Percentiles rank a stretch among this genome's conserved stretches.
Conservation (phyloP, 345 rosid genomes). For the Populus simonii region DNA sequence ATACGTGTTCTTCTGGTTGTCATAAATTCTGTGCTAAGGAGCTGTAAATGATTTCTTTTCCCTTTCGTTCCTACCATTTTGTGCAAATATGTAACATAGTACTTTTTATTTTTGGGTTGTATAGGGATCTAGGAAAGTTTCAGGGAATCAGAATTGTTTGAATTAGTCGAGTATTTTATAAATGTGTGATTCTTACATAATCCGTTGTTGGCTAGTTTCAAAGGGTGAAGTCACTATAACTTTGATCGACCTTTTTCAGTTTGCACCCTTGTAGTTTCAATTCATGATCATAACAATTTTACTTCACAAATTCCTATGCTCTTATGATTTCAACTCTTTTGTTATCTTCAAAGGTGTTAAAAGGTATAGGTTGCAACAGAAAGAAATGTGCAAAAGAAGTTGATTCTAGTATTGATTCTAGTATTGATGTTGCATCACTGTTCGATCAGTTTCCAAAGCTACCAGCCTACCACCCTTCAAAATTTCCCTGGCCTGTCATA, state of each 20-base stretch:
- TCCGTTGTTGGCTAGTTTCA: background rate
- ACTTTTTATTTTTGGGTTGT: constrained; percentile 20
- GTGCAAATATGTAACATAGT: constrained; percentile 32
- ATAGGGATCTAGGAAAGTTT: constrained; percentile 31
- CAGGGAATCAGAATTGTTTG: constrained; percentile 16
- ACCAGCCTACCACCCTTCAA: background rate
- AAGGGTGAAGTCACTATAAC: background rate
- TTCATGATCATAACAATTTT: background rate
- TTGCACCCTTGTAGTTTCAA: background rate
- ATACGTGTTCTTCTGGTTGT: constrained; percentile 24
- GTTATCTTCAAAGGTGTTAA: background rate
- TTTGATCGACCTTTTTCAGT: background rate
- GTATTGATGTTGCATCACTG: background rate
- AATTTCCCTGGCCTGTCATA: no score
- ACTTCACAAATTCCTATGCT: background rate
- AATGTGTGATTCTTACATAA: background rate
- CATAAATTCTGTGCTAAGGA: constrained; percentile 18
- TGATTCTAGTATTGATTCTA: background rate
- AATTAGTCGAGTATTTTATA: constrained; percentile 16
- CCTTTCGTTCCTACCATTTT: constrained; percentile 4
- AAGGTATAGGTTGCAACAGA: background rate
- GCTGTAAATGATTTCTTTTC: constrained; percentile 24
- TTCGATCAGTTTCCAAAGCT: background rate
- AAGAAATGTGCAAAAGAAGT: background rate
- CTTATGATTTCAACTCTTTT: background rate